A percentile compares a stretch with the other conserved stretches of the same genome.
phyloP scores from a whole-genome alignment of 345 rosid species.

The Ceriops zippeliana region DNA sequence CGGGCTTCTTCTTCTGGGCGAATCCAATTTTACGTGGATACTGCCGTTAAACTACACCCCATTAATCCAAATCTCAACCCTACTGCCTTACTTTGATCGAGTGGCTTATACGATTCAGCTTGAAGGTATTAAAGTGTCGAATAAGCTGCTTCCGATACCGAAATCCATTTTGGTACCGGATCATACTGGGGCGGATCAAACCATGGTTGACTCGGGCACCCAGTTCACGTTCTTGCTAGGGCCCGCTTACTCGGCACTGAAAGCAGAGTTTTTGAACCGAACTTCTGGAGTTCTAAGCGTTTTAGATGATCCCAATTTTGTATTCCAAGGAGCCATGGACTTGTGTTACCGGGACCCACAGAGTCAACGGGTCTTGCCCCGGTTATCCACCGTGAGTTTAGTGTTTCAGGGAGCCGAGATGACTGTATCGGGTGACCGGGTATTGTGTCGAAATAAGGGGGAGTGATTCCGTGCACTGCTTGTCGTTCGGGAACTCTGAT shows the following conservation, averaged over 20 bases:
- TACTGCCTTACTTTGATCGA: conserved; percentile 79
- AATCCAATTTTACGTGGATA: conserved; percentile 56
- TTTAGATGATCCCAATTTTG: conserved; percentile 60
- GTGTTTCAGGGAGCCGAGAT: conserved; percentile 84
- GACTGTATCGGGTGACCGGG: conserved; percentile 51
- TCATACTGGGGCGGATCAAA: conserved; percentile 94
- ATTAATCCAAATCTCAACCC: conserved; percentile 54
- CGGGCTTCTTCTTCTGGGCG: conserved; percentile 74
- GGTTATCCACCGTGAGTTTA: conserved; percentile 55
- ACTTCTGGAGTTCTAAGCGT: conserved; percentile 45
- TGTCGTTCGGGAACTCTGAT: conserved; percentile 89
- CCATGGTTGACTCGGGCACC: conserved; percentile 93
- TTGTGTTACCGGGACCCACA: conserved; percentile 56
- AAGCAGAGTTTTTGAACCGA: conserved; percentile 58
- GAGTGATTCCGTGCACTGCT: conserved; percentile 66
- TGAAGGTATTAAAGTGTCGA: conserved; percentile 75
- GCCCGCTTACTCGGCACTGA: conserved; percentile 63
- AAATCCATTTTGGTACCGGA: conserved; percentile 67
- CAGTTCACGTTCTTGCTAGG: conserved; percentile 89
- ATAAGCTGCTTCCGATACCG: conserved; percentile 50
- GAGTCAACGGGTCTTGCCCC: conserved; percentile 27
- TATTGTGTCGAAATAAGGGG: conserved; percentile 54
- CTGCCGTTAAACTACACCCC: conserved; percentile 76
- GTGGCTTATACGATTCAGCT: conserved; percentile 87
- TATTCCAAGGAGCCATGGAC: conserved; percentile 93